phyloP scores from a whole-genome alignment of 1,284 basidiomycete genomes.

The Amylostereum chailletii region DNA sequence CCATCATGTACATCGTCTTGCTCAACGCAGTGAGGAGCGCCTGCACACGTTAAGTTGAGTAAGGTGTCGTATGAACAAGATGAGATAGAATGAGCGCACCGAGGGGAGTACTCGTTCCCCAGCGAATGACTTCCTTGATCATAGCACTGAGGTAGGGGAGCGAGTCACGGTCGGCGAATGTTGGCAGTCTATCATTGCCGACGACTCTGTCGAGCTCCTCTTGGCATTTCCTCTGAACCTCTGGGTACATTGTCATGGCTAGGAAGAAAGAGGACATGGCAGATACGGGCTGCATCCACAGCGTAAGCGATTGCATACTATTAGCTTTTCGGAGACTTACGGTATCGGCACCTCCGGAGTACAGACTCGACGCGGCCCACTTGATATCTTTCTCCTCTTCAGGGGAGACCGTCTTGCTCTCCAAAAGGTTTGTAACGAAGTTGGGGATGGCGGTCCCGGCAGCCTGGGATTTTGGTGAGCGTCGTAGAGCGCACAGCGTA shows the following conservation, averaged over 20 bases:
- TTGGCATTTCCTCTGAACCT: not conserved
- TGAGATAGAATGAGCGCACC: not conserved
- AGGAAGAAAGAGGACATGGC: conserved; percentile 8
- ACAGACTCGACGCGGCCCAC: not conserved
- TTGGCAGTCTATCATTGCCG: not conserved
- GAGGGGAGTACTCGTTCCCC: not conserved
- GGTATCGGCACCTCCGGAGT: not conserved
- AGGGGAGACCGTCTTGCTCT: not conserved
- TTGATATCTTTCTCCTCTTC: not conserved
- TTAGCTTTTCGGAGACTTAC: not conserved
- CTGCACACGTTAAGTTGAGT: not conserved
- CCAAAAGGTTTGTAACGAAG: not conserved
- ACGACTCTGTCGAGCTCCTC: not conserved
- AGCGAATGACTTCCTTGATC: conserved; percentile 8
- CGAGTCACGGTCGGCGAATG: conserved; percentile 10
- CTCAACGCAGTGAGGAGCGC: conserved; percentile 13
- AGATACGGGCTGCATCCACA: conserved; percentile 1
- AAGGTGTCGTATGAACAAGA: no score
- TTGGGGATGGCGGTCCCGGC: not conserved
- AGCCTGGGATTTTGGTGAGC: not conserved
- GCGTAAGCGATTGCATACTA: not conserved
- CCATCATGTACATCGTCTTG: conserved; percentile 17
- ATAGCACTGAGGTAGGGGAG: conserved; percentile 15
- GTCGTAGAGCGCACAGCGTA: not conserved
- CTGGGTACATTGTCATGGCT: conserved; percentile 10